phyloP scores from a whole-genome alignment of 176 grass and related monocot genomes.

The Oryza meridionalis region DNA sequence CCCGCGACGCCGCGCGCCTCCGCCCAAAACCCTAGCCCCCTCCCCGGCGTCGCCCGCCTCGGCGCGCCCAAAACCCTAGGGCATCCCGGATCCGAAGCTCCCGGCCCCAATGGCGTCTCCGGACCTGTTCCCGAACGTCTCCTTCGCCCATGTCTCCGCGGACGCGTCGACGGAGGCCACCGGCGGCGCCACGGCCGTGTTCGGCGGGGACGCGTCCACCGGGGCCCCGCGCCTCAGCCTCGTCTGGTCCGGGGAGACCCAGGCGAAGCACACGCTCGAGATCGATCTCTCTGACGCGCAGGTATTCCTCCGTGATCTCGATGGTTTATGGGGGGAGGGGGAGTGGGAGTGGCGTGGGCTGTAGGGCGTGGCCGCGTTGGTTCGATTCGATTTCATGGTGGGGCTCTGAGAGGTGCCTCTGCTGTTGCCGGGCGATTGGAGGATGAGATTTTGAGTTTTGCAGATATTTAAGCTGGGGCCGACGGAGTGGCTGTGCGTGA shows the following conservation, averaged over 20 bases:
- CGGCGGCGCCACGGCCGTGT: conserved; percentile 49
- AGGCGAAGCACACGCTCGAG: conserved; percentile 35
- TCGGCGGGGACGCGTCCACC: conserved; percentile 35
- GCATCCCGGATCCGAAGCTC: background rate
- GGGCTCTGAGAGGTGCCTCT: background rate
- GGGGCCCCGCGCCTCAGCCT: conserved; percentile 54
- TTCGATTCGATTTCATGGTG: background rate
- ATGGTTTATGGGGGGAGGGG: conserved; percentile 24
- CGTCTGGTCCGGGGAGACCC: conserved; percentile 13
- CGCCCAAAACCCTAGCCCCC: conserved; percentile 50
- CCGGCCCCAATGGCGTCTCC: conserved; percentile 47
- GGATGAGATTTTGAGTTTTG: conserved; percentile 31
- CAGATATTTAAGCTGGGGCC: conserved; percentile 77
- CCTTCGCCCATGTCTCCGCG: conserved; percentile 54
- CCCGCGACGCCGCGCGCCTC: background rate
- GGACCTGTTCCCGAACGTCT: conserved; percentile 58
- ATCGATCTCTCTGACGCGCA: conserved; percentile 72
- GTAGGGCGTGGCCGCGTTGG: background rate
- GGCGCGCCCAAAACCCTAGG: conserved; percentile 40
- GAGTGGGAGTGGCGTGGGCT: background rate
- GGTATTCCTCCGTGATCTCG: conserved; percentile 49
- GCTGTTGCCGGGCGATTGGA: background rate
- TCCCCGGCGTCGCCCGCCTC: conserved; percentile 3
- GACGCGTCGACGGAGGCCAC: conserved; percentile 8
- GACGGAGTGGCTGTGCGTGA: conserved; percentile 75